Conservation (phyloP, 2,329 filamentous ascomycete genomes). For the Cladosporium halotolerans region DNA sequence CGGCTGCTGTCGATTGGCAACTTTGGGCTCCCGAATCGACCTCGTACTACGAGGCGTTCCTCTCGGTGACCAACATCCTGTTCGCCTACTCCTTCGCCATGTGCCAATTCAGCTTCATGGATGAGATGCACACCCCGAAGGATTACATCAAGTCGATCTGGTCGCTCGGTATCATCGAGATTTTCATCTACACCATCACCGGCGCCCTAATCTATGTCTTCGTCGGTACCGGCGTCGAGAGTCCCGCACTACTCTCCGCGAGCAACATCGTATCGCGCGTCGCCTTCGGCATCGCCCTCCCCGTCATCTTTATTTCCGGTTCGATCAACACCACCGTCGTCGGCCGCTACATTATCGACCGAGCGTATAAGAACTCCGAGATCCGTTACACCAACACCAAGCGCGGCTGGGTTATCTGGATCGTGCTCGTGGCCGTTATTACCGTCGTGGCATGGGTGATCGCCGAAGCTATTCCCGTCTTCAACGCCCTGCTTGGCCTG, state of each 20-base stretch:
- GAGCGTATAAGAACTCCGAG: conserved; percentile 53
- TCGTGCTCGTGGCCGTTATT: conserved; percentile 50
- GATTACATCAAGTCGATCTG: conserved; percentile 54
- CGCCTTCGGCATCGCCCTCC: conserved; percentile 64
- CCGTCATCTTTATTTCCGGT: conserved; percentile 67
- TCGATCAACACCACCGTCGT: conserved; percentile 60
- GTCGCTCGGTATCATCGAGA: conserved; percentile 60
- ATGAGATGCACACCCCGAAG: conserved; percentile 58
- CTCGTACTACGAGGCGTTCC: conserved; percentile 52
- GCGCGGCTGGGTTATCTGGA: conserved; percentile 52
- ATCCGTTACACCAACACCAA: conserved; percentile 39
- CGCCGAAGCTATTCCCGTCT: conserved; percentile 65
- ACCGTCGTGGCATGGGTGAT: conserved; percentile 66
- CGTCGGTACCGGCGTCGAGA: conserved; percentile 54
- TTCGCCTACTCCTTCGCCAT: conserved; percentile 54
- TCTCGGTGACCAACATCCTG: conserved; percentile 65
- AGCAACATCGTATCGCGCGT: conserved; percentile 52
- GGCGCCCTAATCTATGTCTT: conserved; percentile 64
- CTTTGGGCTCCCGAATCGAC: conserved; percentile 30
- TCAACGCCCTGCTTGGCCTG: conserved; percentile 62
- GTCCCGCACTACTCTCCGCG: conserved; percentile 62
- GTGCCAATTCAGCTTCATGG: conserved; percentile 63
- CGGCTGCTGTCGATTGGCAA: conserved; percentile 29
- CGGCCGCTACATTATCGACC: conserved; percentile 54
- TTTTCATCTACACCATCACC: conserved; percentile 58